Percentiles rank a stretch among this genome's conserved stretches.
These are phyloP conservation scores for Pseudoneurospora amorphoporcata DNA, from an alignment of 495 filamentous ascomycete species.

Conservation along the genomic window DNA sequence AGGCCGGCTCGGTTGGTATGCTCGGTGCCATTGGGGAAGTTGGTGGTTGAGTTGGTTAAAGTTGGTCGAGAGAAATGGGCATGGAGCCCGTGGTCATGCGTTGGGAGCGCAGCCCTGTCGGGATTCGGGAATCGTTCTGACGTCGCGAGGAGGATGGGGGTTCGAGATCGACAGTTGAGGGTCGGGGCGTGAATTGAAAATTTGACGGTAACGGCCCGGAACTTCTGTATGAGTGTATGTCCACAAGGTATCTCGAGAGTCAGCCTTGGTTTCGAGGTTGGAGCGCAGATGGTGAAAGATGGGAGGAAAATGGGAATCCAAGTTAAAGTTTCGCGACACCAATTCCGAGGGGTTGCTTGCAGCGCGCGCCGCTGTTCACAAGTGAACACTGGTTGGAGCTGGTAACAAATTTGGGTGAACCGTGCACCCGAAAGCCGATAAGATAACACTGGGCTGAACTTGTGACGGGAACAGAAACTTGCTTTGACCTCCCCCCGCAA, in stretches of 20 bases:
- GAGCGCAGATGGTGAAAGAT: not conserved
- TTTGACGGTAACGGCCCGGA: not conserved
- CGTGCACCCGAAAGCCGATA: not conserved
- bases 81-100: not conserved
- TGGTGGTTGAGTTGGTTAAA: not conserved
- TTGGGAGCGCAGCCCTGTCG: not conserved
- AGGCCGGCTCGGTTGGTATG: constrained; percentile 4
- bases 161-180: not conserved
- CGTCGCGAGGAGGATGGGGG: not conserved
- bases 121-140: not conserved
- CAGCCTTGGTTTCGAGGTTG: not conserved
- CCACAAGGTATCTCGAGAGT: not conserved
- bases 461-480: not conserved
- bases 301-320: not conserved
- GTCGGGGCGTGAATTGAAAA: not conserved
- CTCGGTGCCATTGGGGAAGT: constrained; percentile 13
- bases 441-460: not conserved
- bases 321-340: not conserved
- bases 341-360: not conserved
- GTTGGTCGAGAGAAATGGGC: not conserved
- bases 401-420: not conserved
- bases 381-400: not conserved
- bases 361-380: not conserved
- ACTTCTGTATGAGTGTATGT: not conserved
- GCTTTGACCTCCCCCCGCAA: not conserved